These are phyloP conservation scores for Lipomyces mesembrius DNA, from an alignment of 805 yeast species.

Conservation along the genomic window DNA sequence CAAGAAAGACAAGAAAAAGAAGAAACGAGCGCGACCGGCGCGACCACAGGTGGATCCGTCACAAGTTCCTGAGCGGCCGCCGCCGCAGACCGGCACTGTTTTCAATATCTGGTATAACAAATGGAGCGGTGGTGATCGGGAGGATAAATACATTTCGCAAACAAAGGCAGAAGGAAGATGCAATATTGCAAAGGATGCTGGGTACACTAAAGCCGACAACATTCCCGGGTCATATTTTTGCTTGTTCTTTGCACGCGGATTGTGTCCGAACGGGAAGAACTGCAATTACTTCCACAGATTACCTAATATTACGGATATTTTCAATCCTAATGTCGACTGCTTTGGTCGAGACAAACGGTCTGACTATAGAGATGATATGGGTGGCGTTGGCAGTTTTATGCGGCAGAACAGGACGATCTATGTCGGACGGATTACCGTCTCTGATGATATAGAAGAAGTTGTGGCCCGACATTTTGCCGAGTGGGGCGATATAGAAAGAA, in stretches of 20 bases:
- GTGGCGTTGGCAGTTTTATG: conserved; percentile 85
- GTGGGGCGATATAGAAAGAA: conserved; percentile 75
- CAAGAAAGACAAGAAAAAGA: conserved; percentile 21
- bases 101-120: conserved; percentile 88
- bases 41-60: conserved; percentile 74
- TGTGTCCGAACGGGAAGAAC: conserved; percentile 70
- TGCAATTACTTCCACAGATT: conserved; percentile 80
- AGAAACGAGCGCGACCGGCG: conserved; percentile 55
- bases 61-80: conserved; percentile 60
- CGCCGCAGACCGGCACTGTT: conserved; percentile 78
- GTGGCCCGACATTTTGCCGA: conserved; percentile 62
- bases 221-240: conserved; percentile 62
- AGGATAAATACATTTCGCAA: conserved; percentile 46
- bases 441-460: conserved; percentile 51
- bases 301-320: conserved; percentile 64
- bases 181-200: conserved; percentile 65
- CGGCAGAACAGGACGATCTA: conserved; percentile 73
- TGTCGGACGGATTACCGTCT: conserved; percentile 62
- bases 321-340: conserved; percentile 74
- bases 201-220: conserved; percentile 71
- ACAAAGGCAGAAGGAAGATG: conserved; percentile 64
- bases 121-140: conserved; percentile 79
- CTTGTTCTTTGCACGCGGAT: conserved; percentile 84
- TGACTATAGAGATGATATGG: conserved; percentile 88
- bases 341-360: conserved; percentile 89